These are phyloP conservation scores for Paramecium primaurelia DNA, from an alignment of 73 alveolate species.

Conservation along the genomic window DNA sequence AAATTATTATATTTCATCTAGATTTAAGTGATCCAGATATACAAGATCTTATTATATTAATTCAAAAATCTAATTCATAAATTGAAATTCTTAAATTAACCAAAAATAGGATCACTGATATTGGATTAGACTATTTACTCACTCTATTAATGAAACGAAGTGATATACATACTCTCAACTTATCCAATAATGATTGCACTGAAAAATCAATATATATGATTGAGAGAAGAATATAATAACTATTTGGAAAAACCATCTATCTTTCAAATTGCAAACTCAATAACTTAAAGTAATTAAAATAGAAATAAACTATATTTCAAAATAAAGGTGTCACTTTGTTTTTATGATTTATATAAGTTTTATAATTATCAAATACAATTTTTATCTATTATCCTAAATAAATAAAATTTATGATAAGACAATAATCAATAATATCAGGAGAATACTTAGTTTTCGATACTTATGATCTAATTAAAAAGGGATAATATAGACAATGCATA, in stretches of 20 bases:
- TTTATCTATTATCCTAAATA: not conserved
- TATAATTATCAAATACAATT: not conserved
- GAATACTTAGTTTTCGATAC: conserved; percentile 17
- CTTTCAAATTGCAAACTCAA: not conserved
- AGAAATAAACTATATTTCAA: not conserved
- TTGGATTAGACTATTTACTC: not conserved
- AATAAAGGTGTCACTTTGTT: not conserved
- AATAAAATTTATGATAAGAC: not conserved
- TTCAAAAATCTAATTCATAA: not conserved
- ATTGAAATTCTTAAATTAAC: not conserved
- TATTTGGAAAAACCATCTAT: not conserved
- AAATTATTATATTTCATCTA: not conserved
- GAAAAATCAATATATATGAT: not conserved
- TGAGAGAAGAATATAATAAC: not conserved
- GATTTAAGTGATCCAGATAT: conserved; percentile 16
- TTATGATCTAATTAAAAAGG: not conserved
- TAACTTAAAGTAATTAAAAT: not conserved
- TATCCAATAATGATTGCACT: not conserved
- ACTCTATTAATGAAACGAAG: not conserved
- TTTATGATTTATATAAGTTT: not conserved
- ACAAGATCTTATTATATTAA: not conserved
- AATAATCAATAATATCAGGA: not conserved
- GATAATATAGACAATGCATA: not conserved
- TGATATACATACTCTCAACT: conserved; percentile 7
- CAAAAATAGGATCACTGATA: not conserved